These are phyloP conservation scores for Kurtzmaniella quercitrusa DNA, from an alignment of 1,139 yeast species.

Conservation along the genomic window DNA sequence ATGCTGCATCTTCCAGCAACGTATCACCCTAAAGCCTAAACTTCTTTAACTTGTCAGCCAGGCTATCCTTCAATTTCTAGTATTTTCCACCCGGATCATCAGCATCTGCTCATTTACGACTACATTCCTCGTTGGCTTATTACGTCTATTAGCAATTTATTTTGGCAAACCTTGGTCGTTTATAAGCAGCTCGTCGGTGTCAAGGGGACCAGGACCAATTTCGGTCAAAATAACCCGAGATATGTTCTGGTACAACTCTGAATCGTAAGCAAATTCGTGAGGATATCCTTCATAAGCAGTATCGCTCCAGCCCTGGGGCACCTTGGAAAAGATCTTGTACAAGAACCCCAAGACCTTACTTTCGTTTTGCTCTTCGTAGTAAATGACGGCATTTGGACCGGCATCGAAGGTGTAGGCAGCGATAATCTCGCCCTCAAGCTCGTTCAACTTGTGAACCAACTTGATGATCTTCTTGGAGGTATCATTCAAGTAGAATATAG, in stretches of 20 bases:
- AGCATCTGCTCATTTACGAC: too few species aligned
- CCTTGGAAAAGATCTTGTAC: conserved; percentile 48
- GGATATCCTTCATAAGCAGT: conserved; percentile 34
- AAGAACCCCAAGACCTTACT: conserved; percentile 57
- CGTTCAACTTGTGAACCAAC: conserved; percentile 75
- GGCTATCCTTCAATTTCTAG: too few species aligned
- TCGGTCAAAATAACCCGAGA: conserved; percentile 76
- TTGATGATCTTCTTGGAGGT: conserved; percentile 88
- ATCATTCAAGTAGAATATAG: conserved; percentile 92
- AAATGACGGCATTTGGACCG: conserved; percentile 97
- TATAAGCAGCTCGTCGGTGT: conserved; percentile 48
- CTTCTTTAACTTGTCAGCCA: too few species aligned
- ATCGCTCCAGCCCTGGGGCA: conserved; percentile 66
- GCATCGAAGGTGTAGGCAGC: conserved; percentile 99
- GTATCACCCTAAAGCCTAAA: too few species aligned
- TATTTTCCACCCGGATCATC: too few species aligned
- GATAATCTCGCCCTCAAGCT: conserved; percentile 54
- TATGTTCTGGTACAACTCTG: conserved; percentile 62
- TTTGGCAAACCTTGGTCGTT: conserved; percentile 39
- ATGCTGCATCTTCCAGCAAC: too few species aligned
- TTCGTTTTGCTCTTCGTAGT: conserved; percentile 76
- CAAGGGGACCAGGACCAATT: conserved; percentile 85
- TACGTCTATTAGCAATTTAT: not conserved
- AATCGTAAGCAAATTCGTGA: conserved; percentile 39
- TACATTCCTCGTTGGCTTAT: too few species aligned